These are phyloP conservation scores for Entelexis sorbosivorans DNA, from an alignment of 1,139 yeast genomes.

Conservation along the genomic window DNA sequence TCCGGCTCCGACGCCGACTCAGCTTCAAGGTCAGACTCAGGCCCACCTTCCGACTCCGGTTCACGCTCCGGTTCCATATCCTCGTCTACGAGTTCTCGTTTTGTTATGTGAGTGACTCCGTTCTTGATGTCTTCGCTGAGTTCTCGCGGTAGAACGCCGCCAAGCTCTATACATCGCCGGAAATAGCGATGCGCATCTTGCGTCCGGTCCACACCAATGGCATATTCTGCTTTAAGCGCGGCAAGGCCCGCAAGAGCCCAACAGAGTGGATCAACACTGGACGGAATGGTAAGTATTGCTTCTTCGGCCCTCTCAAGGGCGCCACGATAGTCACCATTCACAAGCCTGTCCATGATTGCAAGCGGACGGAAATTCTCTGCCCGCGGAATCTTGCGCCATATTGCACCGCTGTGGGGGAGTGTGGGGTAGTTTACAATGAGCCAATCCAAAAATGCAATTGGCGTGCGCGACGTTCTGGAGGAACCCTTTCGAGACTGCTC, in stretches of 20 bases:
- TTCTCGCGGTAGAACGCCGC: constrained; percentile 16
- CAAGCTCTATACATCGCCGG: constrained; percentile 18
- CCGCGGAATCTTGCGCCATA: constrained; percentile 1
- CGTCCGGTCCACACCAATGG: background rate
- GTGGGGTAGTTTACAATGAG: constrained; percentile 17
- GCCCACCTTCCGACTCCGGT: too few relatives aligned
- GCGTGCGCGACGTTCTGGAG: background rate
- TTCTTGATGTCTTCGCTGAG: background rate
- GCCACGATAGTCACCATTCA: background rate
- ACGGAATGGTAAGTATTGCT: constrained; percentile 6
- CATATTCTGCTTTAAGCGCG: background rate
- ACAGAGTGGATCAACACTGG: constrained; percentile 8
- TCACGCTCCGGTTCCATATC: too few relatives aligned
- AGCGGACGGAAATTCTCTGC: constrained; percentile 11
- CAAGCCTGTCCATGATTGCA: constrained; percentile 9
- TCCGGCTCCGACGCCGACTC: too few relatives aligned
- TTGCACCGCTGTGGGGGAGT: background rate
- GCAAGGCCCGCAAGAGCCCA: constrained; percentile 20
- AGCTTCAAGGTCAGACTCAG: too few relatives aligned
- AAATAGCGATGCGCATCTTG: constrained; percentile 8
- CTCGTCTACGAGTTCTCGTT: background rate
- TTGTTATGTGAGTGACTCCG: too few relatives aligned
- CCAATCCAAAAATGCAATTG: constrained; percentile 17
- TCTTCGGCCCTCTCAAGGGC: constrained; percentile 16
- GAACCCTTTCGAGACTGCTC: background rate